phyloP scores from a whole-genome alignment of 2,329 filamentous ascomycete genomes.

The Cladorrhinum sp. region DNA sequence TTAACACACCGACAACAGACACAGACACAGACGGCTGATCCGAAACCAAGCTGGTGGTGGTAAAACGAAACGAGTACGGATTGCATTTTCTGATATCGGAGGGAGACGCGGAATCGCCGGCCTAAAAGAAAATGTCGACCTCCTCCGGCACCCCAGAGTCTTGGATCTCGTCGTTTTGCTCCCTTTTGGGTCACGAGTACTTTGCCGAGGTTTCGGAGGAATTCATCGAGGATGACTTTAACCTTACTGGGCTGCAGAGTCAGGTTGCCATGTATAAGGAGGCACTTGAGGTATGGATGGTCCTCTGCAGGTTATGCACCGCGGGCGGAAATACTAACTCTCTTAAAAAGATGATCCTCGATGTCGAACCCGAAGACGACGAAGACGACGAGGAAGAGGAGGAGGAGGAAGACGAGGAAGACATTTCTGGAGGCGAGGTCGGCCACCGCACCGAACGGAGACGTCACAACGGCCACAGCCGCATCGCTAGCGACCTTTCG shows the following conservation, averaged over 20 bases:
- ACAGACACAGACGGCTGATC: no score
- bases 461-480: conserved; percentile 72
- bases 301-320: no score
- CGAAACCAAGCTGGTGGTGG: no score
- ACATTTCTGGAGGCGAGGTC: conserved; percentile 61
- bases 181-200: conserved; percentile 93
- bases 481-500: conserved; percentile 88
- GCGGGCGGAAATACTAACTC: no score
- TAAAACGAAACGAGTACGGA: no score
- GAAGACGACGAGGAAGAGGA: conserved; percentile 84
- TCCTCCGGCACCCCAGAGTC: conserved; percentile 70
- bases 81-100: no score
- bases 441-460: conserved; percentile 61
- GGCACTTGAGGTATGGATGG: conserved; percentile 70
- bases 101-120: not conserved
- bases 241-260: conserved; percentile 88
- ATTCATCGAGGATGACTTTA: conserved; percentile 99
- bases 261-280: conserved; percentile 99
- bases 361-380: conserved; percentile 94
- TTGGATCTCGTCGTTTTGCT: conserved; percentile 98
- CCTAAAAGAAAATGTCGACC: conserved; percentile 49
- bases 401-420: conserved; percentile 70
- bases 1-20: not conserved
- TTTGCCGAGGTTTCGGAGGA: conserved; percentile 98
- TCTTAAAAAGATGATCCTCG: conserved; percentile 76